Percentiles rank a stretch among this genome's conserved stretches.
These are phyloP conservation scores for Plicaturopsis crispa DNA, from an alignment of 768 basidiomycete species.

Conservation along the genomic window DNA sequence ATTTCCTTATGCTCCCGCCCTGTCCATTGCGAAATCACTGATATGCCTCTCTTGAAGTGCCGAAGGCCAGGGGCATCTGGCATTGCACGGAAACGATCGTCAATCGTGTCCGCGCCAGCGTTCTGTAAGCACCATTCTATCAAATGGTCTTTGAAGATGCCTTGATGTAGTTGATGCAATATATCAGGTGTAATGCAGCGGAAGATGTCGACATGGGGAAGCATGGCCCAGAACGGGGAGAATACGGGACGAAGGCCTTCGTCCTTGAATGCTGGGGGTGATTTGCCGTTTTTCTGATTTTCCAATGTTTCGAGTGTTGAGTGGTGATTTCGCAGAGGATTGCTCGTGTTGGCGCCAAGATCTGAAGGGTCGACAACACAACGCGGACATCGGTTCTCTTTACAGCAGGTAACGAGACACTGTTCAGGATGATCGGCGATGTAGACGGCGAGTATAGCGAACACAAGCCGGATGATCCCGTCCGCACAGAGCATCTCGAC, in stretches of 20 bases:
- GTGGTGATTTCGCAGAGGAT: constrained; percentile 4
- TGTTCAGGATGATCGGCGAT: constrained; percentile 39
- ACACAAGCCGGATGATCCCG: constrained; percentile 18
- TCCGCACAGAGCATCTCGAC: constrained; percentile 28
- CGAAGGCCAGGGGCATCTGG: constrained; percentile 19
- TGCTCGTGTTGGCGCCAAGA: constrained; percentile 9
- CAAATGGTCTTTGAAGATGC: constrained; percentile 33
- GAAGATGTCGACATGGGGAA: constrained; percentile 34
- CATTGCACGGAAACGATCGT: constrained; percentile 24
- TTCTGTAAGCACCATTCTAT: constrained; percentile 15
- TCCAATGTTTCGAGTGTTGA: not conserved
- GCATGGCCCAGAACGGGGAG: constrained; percentile 32
- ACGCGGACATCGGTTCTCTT: constrained; percentile 19
- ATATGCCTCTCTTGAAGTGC: constrained; percentile 24
- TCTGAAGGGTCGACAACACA: constrained; percentile 15
- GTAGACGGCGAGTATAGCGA: constrained; percentile 32
- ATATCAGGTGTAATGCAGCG: constrained; percentile 27
- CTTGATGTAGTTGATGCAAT: constrained; percentile 42
- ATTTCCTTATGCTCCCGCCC: constrained; percentile 25
- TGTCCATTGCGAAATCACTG: constrained; percentile 21
- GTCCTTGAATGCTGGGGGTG: not conserved
- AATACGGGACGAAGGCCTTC: constrained; percentile 7
- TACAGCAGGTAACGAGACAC: constrained; percentile 22
- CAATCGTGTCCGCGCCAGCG: constrained; percentile 23
- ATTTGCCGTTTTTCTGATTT: not conserved